Evolutionary conservation across 257 asterid genomes (phyloP), one percentile per base, ranked within the genome.

Genomic region (Solanum pennellii): DNA sequence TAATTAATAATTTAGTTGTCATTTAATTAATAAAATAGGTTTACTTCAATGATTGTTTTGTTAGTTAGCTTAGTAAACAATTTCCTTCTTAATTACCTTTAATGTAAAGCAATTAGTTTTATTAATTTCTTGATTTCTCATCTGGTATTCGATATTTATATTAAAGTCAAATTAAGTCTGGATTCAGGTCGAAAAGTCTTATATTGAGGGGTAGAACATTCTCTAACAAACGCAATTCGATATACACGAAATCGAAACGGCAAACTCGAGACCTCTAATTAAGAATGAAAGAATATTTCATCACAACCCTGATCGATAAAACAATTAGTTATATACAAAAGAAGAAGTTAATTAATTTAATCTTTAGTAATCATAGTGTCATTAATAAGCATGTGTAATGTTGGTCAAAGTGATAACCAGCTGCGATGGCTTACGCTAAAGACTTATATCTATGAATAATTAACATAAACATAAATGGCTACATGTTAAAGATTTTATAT

Each of bases 361-460:
- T 15, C 3, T 79, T 16, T 79, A 79, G 86, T 85, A 74, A 84
- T 85, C 88, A 68, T 35, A 68, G 83, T 84, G 44, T 60, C 74
- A 85, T 42, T 84, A 33, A 29, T 88, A 74, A n/a, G 66, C 88
- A 89, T 80, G 87, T 86, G 83, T 56, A 33, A 73, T 89, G 90
- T 60, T 82, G 76, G 90, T 89, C 76, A 82, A 84, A 62, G 87
- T 41, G 75, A 59, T 72, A 59, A 42, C 89, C 65, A 44, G 85
- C 86, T 41, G 85, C 68, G 60, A 62, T 15, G 66, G 62, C 85
- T 45, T n/a, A 14, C 68, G 12, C 29, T 33, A n/a, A 59, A 77
- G 80, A 12, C n/a, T 60, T 42, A 31, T 9, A 14, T 37, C 6
- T 77, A 7, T 35, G 59, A 73, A 6, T 49, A 37, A 72, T 15